phyloP scores from a whole-genome alignment of 1,139 yeast genomes.

The Pichia sp. region DNA sequence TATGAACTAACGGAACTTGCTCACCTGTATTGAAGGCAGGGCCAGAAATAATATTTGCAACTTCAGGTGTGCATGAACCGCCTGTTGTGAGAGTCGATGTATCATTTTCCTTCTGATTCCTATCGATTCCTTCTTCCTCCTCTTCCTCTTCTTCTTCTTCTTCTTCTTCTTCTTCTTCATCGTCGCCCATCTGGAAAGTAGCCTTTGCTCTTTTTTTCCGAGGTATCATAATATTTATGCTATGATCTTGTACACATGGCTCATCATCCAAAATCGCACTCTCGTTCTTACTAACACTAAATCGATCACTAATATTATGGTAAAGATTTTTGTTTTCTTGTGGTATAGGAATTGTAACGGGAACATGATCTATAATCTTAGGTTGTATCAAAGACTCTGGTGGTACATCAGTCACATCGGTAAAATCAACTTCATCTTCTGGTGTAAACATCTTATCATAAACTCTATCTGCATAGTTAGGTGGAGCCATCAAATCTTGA shows the following conservation, averaged over 20 bases:
- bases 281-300: background rate
- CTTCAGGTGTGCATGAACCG: background rate
- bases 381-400: background rate
- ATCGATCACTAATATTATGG: background rate
- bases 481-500: constrained; percentile 65
- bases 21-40: constrained; percentile 25
- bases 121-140: too few species aligned
- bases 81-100: too few species aligned
- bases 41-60: constrained; percentile 18
- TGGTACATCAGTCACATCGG: background rate
- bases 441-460: constrained; percentile 76
- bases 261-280: background rate
- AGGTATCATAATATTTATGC: background rate
- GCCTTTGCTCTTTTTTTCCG: constrained; percentile 24
- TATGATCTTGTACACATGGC: background rate
- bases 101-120: too few species aligned
- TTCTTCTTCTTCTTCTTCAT: constrained; percentile 21
- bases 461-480: constrained; percentile 76
- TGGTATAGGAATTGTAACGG: background rate
- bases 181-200: constrained; percentile 39
- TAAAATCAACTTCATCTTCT: constrained; percentile 6
- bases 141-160: background rate
- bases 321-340: background rate
- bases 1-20: constrained; percentile 13
- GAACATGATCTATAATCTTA: background rate